Evolutionary conservation across 108 stramenopile genomes (phyloP).

Genomic region (Cylindrotheca closterium): DNA sequence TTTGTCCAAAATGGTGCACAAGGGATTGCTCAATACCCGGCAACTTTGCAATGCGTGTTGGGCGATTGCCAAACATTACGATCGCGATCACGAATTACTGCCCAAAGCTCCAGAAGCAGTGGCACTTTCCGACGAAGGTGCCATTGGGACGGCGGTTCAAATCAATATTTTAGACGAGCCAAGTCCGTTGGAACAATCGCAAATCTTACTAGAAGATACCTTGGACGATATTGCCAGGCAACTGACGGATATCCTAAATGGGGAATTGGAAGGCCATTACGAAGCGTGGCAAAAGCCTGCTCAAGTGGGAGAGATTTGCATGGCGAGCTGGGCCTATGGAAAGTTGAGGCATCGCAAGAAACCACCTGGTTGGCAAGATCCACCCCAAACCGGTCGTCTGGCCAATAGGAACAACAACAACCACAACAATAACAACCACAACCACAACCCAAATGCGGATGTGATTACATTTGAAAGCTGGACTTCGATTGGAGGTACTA

Average conservation of each 20-base stretch:
- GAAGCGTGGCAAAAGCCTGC: not conserved
- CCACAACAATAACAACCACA: not conserved
- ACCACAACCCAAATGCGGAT: constrained; percentile 5
- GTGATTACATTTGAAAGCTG: constrained; percentile 47
- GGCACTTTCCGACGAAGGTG: constrained; percentile 8
- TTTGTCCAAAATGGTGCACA: constrained; percentile 34
- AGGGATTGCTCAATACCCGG: constrained; percentile 47
- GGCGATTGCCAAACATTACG: constrained; percentile 75
- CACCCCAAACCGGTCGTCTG: constrained; percentile 48
- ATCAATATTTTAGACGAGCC: constrained; percentile 1
- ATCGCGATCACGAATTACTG: constrained; percentile 40
- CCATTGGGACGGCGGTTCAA: constrained; percentile 5
- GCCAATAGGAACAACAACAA: constrained; percentile 8
- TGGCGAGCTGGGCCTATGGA: constrained; percentile 82
- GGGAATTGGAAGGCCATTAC: constrained; percentile 2
- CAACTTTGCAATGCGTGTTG: constrained; percentile 77
- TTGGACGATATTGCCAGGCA: constrained; percentile 58
- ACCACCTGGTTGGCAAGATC: constrained; percentile 74
- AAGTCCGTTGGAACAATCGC: not conserved
- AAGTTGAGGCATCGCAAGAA: constrained; percentile 44
- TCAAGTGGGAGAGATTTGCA: constrained; percentile 63
- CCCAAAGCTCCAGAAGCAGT: constrained; percentile 7
- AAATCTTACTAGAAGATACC: constrained; percentile 37
- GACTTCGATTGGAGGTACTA: constrained; percentile 8
- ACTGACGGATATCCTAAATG: constrained; percentile 27